Evolutionary conservation across 208 protist species (phyloP).

Genomic region (Wallacemonas rigidus): DNA sequence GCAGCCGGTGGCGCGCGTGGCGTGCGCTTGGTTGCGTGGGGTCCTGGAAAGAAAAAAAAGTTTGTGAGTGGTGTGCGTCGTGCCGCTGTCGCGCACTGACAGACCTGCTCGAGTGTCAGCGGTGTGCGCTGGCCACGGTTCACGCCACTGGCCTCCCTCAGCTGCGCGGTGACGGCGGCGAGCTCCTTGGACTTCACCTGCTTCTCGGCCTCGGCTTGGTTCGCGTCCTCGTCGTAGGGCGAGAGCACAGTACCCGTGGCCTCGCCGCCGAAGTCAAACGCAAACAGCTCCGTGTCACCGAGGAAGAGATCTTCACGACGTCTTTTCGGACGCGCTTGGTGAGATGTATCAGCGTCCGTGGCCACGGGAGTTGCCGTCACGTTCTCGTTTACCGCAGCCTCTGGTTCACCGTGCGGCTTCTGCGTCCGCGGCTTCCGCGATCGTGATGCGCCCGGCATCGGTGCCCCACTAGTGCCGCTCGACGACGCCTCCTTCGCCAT

Average conservation of each 20-base stretch:
- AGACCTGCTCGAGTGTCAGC: conserved; percentile 13
- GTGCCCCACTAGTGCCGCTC: too few relatives aligned
- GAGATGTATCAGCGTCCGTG: not conserved
- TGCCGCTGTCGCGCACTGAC: conserved; percentile 1
- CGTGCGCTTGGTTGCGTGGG: conserved; percentile 5
- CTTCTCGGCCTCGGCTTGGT: not conserved
- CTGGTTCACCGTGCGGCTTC: too few relatives aligned
- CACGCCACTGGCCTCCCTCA: not conserved
- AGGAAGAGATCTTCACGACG: conserved; percentile 65
- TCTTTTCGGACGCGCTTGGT: not conserved
- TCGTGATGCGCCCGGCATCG: too few relatives aligned
- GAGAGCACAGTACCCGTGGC: conserved; percentile 16
- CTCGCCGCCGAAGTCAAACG: conserved; percentile 78
- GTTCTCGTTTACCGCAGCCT: not conserved
- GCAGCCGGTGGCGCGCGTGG: not conserved
- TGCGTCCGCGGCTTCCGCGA: too few relatives aligned
- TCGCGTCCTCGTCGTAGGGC: conserved; percentile 4
- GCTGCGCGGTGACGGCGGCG: conserved; percentile 18
- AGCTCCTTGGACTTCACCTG: conserved; percentile 21
- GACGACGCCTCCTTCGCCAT: too few relatives aligned
- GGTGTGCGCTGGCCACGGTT: not conserved
- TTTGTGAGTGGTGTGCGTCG: not conserved
- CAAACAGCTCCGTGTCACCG: conserved; percentile 68
- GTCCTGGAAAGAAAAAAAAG: conserved; percentile 18
- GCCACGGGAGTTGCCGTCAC: not conserved